phyloP scores from a whole-genome alignment of 306 rosid genomes.

The Cicer judaicum region DNA sequence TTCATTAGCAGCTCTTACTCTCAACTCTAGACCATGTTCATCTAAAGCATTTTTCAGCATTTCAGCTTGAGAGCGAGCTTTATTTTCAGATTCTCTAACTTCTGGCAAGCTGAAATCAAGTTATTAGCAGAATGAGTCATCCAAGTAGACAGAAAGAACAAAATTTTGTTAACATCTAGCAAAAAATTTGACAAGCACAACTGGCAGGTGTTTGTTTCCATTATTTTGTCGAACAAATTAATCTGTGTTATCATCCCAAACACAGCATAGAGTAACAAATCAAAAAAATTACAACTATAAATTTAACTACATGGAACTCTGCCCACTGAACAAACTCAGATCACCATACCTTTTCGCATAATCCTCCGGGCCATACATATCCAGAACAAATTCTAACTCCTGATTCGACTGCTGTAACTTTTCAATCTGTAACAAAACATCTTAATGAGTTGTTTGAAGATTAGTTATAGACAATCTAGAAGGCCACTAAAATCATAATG shows the following conservation, averaged over 20 bases:
- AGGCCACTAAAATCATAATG: slow-evolving; percentile 29
- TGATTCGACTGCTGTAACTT: slow-evolving; percentile 70
- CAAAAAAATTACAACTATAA: slow-evolving; percentile 10
- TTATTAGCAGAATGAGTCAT: slow-evolving; percentile 42
- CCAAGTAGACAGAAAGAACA: slow-evolving; percentile 29
- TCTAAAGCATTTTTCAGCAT: slow-evolving; percentile 82
- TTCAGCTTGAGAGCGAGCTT: slow-evolving; percentile 76
- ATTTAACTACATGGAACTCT: slow-evolving; percentile 5
- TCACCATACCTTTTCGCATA: slow-evolving; percentile 69
- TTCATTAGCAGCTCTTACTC: slow-evolving; percentile 97
- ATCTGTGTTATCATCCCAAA: slow-evolving; percentile 21
- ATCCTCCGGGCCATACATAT: slow-evolving; percentile 77
- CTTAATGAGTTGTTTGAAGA: slow-evolving; percentile 40
- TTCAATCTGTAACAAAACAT: slow-evolving; percentile 67
- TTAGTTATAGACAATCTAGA: slow-evolving; percentile 25
- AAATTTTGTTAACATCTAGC: slow-evolving; percentile 7
- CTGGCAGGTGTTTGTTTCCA: slow-evolving; percentile 20
- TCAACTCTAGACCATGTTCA: slow-evolving; percentile 88
- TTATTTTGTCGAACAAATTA: background rate
- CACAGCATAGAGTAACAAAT: background rate
- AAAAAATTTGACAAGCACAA: background rate
- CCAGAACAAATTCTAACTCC: slow-evolving; percentile 71
- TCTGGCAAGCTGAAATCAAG: slow-evolving; percentile 70
- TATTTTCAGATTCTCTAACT: slow-evolving; percentile 80
- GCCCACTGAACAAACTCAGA: slow-evolving; percentile 32